A percentile compares a stretch with the other conserved stretches of the same genome.
These are phyloP conservation scores for Penicillium hesseltinei DNA, from an alignment of 2,329 filamentous ascomycete genomes.

Conservation along the genomic window DNA sequence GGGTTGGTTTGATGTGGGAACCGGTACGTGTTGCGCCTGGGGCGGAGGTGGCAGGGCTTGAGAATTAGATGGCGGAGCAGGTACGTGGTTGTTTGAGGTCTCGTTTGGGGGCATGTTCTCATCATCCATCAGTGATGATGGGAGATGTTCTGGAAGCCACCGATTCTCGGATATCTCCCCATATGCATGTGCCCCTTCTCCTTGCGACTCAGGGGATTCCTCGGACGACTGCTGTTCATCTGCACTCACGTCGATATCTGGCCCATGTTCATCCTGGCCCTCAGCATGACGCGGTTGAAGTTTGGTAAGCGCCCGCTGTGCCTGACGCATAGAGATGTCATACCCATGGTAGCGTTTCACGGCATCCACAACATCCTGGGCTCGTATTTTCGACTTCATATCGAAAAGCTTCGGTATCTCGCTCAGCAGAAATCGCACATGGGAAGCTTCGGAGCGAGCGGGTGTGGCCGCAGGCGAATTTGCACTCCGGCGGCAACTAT, in stretches of 20 bases:
- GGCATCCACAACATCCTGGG: constrained; percentile 41
- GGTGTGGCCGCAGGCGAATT: constrained; percentile 32
- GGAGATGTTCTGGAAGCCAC: constrained; percentile 34
- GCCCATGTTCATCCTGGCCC: constrained; percentile 22
- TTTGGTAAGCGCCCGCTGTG: constrained; percentile 39
- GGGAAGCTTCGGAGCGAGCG: constrained; percentile 42
- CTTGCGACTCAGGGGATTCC: constrained; percentile 27
- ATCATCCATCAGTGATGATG: constrained; percentile 28
- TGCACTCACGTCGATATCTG: constrained; percentile 25
- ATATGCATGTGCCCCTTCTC: constrained; percentile 26
- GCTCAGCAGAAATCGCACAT: constrained; percentile 39
- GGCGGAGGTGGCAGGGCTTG: constrained; percentile 23
- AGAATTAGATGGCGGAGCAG: constrained; percentile 20
- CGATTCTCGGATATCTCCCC: constrained; percentile 31
- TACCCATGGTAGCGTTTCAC: constrained; percentile 44
- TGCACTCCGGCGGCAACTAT: constrained; percentile 36
- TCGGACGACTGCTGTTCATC: constrained; percentile 28
- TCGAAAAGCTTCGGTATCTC: constrained; percentile 44
- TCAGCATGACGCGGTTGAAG: constrained; percentile 32
- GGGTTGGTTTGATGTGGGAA: constrained; percentile 24
- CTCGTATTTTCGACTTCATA: constrained; percentile 37
- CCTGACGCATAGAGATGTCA: constrained; percentile 41
- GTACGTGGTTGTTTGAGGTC: constrained; percentile 19
- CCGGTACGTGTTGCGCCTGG: constrained; percentile 22
- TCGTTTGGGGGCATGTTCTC: constrained; percentile 25